These are phyloP conservation scores for Termitomyces sp. DNA, from an alignment of 1,284 basidiomycete species.

Conservation along the genomic window DNA sequence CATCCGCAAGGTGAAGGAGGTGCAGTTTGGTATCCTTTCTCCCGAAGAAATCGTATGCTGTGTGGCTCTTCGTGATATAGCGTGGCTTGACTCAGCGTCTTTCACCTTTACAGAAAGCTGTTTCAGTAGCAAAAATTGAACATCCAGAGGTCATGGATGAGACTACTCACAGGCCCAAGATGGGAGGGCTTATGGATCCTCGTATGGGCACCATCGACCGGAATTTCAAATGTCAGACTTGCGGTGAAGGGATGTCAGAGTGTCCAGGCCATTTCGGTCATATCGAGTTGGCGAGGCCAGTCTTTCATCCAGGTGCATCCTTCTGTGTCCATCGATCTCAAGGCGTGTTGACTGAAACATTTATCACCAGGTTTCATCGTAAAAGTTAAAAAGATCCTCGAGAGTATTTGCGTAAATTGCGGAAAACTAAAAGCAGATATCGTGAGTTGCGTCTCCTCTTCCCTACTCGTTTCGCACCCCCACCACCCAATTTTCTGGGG, in stretches of 20 bases:
- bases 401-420: constrained; percentile 98
- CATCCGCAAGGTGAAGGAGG: constrained; percentile 91
- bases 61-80: constrained; percentile 10
- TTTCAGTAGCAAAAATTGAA: constrained; percentile 97
- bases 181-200: constrained; percentile 95
- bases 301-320: constrained; percentile 89
- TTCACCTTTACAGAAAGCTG: constrained; percentile 74
- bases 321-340: neutral
- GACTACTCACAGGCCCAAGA: constrained; percentile 80
- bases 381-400: constrained; percentile 99
- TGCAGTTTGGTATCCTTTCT: constrained; percentile 98
- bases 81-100: constrained; percentile 10
- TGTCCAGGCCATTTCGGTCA: constrained; percentile 99
- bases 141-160: constrained; percentile 99
- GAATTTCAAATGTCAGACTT: constrained; percentile 99
- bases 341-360: neutral
- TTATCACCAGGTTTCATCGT: constrained; percentile 79
- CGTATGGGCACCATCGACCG: constrained; percentile 98
- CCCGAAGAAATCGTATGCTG: constrained; percentile 97
- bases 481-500: constrained; percentile 91
- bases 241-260: constrained; percentile 97
- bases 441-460: constrained; percentile 75
- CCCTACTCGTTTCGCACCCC: constrained; percentile 85
- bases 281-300: constrained; percentile 94
- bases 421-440: constrained; percentile 96